Conservation (phyloP, 2,329 filamentous ascomycete species). For the Aureobasidium sp. region DNA sequence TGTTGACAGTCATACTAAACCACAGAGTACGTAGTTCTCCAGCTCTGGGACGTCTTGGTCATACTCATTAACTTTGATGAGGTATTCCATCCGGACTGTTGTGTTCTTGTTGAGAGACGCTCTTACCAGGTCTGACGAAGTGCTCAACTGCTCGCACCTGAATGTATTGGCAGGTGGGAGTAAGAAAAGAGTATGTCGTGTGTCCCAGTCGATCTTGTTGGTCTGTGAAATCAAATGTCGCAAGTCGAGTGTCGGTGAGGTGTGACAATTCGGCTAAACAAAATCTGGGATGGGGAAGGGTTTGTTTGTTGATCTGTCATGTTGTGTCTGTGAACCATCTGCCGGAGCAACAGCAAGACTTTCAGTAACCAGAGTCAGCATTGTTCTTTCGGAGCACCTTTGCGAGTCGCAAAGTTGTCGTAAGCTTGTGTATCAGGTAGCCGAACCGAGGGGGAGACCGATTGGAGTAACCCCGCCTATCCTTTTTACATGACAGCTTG, state of each 20-base stretch:
- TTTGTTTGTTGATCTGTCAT: constrained; percentile 7
- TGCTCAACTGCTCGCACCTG: background rate
- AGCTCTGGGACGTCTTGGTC: background rate
- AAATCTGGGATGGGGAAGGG: background rate
- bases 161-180: background rate
- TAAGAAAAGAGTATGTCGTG: constrained; percentile 1
- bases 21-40: background rate
- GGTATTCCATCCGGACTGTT: background rate
- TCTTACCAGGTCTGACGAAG: background rate
- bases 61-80: background rate
- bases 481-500: background rate
- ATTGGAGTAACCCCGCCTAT: background rate
- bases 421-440: background rate
- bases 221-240: background rate
- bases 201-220: background rate
- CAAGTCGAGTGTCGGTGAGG: constrained; percentile 4
- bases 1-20: too few species aligned
- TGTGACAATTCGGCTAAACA: background rate
- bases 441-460: background rate
- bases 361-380: background rate
- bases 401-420: background rate
- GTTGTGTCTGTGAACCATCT: background rate
- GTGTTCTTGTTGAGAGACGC: background rate
- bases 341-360: background rate
- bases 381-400: background rate